Conservation (phyloP, 345 rosid species). For the Murraya koenigii region DNA sequence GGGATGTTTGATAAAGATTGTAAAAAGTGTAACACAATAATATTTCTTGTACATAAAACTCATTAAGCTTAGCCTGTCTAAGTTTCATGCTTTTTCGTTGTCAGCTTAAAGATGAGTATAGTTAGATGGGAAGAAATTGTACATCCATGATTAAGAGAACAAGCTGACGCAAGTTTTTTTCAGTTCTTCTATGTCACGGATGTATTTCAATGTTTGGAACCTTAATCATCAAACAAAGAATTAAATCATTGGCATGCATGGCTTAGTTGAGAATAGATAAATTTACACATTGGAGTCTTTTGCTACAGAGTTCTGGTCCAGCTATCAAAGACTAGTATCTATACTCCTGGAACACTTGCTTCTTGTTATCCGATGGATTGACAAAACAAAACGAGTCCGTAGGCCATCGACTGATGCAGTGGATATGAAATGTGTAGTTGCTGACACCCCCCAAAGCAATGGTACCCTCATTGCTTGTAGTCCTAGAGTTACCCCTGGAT, state of each 20-base stretch:
- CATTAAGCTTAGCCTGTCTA: background rate
- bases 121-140: background rate
- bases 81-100: background rate
- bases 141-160: background rate
- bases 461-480: background rate
- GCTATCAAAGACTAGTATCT: background rate
- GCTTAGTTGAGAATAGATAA: background rate
- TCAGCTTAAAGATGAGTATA: background rate
- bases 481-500: background rate
- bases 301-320: background rate
- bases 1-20: slow-evolving; percentile 45
- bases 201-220: background rate
- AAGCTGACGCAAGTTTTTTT: background rate
- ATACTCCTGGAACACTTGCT: background rate
- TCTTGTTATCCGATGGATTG: background rate
- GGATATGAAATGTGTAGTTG: background rate
- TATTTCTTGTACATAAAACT: slow-evolving; percentile 21
- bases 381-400: background rate
- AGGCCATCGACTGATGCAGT: background rate
- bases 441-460: background rate
- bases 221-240: background rate
- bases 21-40: slow-evolving; percentile 5
- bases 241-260: background rate
- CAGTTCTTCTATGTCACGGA: background rate
- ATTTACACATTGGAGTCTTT: background rate